A percentile compares a stretch with the other conserved stretches of the same genome.
Conservation (phyloP, 2,329 filamentous ascomycete species). For the Colletotrichum sansevieriae region DNA sequence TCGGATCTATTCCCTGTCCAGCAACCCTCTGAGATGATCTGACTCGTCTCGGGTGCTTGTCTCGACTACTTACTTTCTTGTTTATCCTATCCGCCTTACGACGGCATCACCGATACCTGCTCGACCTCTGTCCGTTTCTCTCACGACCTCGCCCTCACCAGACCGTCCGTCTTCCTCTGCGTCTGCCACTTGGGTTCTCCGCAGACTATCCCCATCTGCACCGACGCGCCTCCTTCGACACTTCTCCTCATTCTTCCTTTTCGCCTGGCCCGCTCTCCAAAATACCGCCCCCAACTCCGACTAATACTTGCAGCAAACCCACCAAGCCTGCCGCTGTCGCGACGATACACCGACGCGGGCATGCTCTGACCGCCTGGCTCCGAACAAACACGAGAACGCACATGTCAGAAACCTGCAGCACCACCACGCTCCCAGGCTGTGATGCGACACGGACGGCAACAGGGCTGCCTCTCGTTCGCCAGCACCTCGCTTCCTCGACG, state of each 20-base stretch:
- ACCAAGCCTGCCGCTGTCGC: slow-evolving; percentile 15
- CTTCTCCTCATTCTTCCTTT: background rate
- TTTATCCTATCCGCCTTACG: background rate
- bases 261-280: background rate
- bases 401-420: slow-evolving; percentile 33
- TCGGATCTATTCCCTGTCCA: slow-evolving; percentile 33
- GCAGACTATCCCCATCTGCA: background rate
- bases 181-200: background rate
- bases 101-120: slow-evolving; percentile 5
- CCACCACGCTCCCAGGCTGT: slow-evolving; percentile 24
- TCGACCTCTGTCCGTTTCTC: background rate
- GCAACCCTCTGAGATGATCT: slow-evolving; percentile 13
- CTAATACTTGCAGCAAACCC: no score
- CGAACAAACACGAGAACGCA: slow-evolving; percentile 25
- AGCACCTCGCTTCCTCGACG: slow-evolving; percentile 5
- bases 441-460: slow-evolving; percentile 38
- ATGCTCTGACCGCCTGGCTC: slow-evolving; percentile 34
- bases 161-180: background rate
- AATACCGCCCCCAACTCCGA: slow-evolving; percentile 1
- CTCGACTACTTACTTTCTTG: slow-evolving; percentile 6
- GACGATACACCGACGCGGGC: slow-evolving; percentile 28
- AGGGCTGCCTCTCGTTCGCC: slow-evolving; percentile 27
- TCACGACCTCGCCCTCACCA: background rate
- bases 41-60: slow-evolving; percentile 6
- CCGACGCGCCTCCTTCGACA: background rate